Conservation (phyloP, 257 asterid genomes). For the Catharanthus roseus region DNA sequence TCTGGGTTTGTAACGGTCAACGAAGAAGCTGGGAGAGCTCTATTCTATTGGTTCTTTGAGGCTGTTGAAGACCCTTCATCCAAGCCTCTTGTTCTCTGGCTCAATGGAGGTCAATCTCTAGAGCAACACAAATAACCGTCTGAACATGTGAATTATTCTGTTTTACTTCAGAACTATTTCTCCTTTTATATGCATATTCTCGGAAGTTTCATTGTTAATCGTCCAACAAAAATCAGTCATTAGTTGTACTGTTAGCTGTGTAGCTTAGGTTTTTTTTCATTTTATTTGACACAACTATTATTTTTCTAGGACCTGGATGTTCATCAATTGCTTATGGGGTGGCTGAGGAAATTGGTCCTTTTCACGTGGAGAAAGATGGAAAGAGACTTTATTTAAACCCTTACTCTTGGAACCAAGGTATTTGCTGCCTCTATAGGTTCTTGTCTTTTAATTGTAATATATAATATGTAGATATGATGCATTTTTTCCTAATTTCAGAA, state of each 20-base stretch:
- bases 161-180: not conserved
- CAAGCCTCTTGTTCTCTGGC: slow-evolving; percentile 94
- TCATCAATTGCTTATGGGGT: slow-evolving; percentile 89
- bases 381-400: slow-evolving; percentile 77
- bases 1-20: slow-evolving; percentile 77
- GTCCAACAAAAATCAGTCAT: not conserved
- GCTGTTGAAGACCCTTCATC: slow-evolving; percentile 80
- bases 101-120: slow-evolving; percentile 71
- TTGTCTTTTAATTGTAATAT: not conserved
- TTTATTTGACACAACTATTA: slow-evolving; percentile 4
- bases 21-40: slow-evolving; percentile 55
- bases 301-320: slow-evolving; percentile 85
- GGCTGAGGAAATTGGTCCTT: slow-evolving; percentile 95
- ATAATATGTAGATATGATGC: not conserved
- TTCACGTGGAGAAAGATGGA: slow-evolving; percentile 92
- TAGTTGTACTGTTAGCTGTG: not conserved
- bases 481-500: not conserved
- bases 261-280: not conserved
- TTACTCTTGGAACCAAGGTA: slow-evolving; percentile 92
- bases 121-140: not conserved
- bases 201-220: not conserved
- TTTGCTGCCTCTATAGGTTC: not conserved
- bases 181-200: not conserved
- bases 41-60: slow-evolving; percentile 94
- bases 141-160: not conserved